phyloP scores from a whole-genome alignment of 108 stramenopile genomes.

The Cylindrotheca fusiformis region DNA sequence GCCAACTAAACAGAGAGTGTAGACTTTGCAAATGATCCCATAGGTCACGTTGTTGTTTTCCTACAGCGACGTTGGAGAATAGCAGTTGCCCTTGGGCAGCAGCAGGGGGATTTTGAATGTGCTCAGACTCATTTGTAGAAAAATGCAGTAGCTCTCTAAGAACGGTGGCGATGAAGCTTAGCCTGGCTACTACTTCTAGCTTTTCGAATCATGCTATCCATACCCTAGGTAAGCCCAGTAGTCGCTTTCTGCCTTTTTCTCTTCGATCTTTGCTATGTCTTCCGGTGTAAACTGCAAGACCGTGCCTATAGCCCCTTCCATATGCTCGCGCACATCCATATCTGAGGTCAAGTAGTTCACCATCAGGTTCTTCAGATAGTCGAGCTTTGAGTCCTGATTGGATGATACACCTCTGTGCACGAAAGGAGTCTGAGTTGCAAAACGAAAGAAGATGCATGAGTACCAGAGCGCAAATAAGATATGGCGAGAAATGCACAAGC shows the following conservation, averaged over 20 bases:
- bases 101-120: too few relatives aligned
- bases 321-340: slow-evolving; percentile 64
- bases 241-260: slow-evolving; percentile 64
- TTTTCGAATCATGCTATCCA: neutral
- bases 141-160: too few relatives aligned
- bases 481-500: neutral
- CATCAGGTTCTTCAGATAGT: slow-evolving; percentile 82
- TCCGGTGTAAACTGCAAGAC: slow-evolving; percentile 78
- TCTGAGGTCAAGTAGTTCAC: slow-evolving; percentile 83
- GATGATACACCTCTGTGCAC: slow-evolving; percentile 26
- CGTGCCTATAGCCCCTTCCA: slow-evolving; percentile 87
- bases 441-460: slow-evolving; percentile 19
- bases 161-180: too few relatives aligned
- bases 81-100: too few relatives aligned
- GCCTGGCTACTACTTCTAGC: too few relatives aligned
- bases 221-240: slow-evolving; percentile 36
- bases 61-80: too few relatives aligned
- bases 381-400: slow-evolving; percentile 59
- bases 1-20: too few relatives aligned
- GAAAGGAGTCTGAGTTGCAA: slow-evolving; percentile 1
- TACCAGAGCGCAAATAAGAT: slow-evolving; percentile 21
- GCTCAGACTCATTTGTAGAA: too few relatives aligned
- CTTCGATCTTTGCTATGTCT: slow-evolving; percentile 69
- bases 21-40: too few relatives aligned
- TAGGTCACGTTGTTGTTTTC: too few relatives aligned